These are phyloP conservation scores for Aspergillus proliferans DNA, from an alignment of 2,329 filamentous ascomycete genomes.

Conservation along the genomic window DNA sequence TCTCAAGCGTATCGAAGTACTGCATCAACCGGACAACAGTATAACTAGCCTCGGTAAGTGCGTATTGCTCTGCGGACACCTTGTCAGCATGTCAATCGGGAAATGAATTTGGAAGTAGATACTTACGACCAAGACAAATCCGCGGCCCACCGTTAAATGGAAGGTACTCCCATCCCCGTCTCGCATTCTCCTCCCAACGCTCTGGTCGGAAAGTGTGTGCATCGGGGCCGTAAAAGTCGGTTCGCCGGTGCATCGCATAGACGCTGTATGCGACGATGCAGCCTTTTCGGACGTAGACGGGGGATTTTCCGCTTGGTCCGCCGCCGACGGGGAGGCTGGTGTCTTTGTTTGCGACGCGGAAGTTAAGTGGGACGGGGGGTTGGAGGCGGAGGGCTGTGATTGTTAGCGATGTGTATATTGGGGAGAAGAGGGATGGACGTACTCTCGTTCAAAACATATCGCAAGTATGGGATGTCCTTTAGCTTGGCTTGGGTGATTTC, in stretches of 20 bases:
- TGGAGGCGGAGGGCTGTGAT: conserved; percentile 36
- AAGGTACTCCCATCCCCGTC: conserved; percentile 32
- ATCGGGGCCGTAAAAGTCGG: conserved; percentile 41
- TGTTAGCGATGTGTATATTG: neutral
- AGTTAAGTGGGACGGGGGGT: conserved; percentile 43
- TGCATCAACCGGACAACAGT: conserved; percentile 34
- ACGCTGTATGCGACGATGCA: conserved; percentile 61
- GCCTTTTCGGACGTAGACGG: conserved; percentile 61
- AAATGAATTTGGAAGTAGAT: neutral
- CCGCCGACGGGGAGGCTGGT: conserved; percentile 48
- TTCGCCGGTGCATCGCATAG: conserved; percentile 66
- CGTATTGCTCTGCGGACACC: conserved; percentile 33
- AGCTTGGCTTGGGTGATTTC: conserved; percentile 41
- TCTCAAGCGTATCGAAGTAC: conserved; percentile 31
- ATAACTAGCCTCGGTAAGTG: conserved; percentile 38
- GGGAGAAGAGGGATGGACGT: neutral
- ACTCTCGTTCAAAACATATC: conserved; percentile 36
- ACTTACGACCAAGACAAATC: conserved; percentile 37
- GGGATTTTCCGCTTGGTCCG: conserved; percentile 53
- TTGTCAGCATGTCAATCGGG: neutral
- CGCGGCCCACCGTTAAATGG: conserved; percentile 36
- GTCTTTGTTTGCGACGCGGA: conserved; percentile 34
- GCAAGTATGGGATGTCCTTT: conserved; percentile 36
- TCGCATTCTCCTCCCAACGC: conserved; percentile 40
- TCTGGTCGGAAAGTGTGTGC: conserved; percentile 44